phyloP scores from a whole-genome alignment of 306 rosid genomes.

The Betula pendula region DNA sequence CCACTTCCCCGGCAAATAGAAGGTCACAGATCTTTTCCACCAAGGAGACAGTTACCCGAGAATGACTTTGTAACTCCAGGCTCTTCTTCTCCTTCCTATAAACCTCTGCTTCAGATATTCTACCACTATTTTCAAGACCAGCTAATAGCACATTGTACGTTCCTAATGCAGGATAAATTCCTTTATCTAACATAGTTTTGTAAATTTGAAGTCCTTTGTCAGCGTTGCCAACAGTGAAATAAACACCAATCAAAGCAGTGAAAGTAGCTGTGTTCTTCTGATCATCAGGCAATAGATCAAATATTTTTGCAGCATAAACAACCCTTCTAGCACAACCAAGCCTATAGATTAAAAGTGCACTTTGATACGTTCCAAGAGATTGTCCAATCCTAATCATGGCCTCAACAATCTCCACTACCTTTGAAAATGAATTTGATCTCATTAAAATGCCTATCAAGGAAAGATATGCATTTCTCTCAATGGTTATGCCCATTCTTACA shows the following conservation, averaged over 20 bases:
- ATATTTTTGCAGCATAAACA: constrained; percentile 52
- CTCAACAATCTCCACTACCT: constrained; percentile 48
- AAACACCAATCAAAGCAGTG: constrained; percentile 70
- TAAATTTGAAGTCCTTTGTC: constrained; percentile 59
- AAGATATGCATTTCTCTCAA: constrained; percentile 62
- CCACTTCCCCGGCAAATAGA: constrained; percentile 50
- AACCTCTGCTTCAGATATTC: constrained; percentile 54
- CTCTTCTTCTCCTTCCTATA: constrained; percentile 64
- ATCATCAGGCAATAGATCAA: constrained; percentile 59
- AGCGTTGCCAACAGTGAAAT: constrained; percentile 60
- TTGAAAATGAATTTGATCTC: constrained; percentile 50
- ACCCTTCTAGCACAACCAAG: constrained; percentile 63
- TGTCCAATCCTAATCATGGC: constrained; percentile 62
- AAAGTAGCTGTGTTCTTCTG: constrained; percentile 69
- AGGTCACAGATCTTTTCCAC: constrained; percentile 72
- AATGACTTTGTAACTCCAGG: constrained; percentile 27
- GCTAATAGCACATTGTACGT: constrained; percentile 58
- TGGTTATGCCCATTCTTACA: constrained; percentile 37
- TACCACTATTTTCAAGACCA: constrained; percentile 58
- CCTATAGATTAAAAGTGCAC: constrained; percentile 55
- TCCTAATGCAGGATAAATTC: constrained; percentile 57
- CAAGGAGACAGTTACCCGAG: constrained; percentile 32
- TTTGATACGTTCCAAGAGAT: constrained; percentile 65
- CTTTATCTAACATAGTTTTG: constrained; percentile 49
- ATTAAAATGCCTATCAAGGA: constrained; percentile 57